Evolutionary conservation across 2,329 filamentous ascomycete genomes (phyloP).

Genomic region (Colletotrichum viniferum): DNA sequence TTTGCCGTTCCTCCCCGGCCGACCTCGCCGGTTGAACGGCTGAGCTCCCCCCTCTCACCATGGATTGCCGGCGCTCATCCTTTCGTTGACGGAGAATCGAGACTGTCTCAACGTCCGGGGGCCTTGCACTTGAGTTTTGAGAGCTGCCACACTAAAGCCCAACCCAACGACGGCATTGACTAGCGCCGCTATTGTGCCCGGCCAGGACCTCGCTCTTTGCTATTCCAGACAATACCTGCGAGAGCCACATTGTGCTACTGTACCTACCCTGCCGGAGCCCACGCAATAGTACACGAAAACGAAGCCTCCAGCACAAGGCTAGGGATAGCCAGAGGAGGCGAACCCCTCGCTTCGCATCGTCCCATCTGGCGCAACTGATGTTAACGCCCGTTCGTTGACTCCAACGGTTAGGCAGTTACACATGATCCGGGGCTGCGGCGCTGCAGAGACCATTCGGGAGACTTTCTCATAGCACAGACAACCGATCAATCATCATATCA

Average conservation of each 20-base stretch:
- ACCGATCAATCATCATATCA: not conserved
- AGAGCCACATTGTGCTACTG: not conserved
- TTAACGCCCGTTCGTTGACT: not conserved
- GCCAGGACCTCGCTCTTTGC: not conserved
- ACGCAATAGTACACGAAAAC: not conserved
- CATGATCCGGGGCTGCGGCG: not conserved
- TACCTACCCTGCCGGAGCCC: not conserved
- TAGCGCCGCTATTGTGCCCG: not conserved
- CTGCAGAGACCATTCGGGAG: not conserved
- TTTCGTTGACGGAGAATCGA: not conserved
- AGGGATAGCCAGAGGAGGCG: not conserved
- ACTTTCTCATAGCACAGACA: not conserved
- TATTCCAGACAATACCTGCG: not conserved
- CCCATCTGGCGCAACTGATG: not conserved
- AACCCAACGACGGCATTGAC: not conserved
- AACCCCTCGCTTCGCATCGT: not conserved
- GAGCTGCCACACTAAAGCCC: not conserved
- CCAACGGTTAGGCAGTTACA: not conserved
- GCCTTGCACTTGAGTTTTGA: not conserved
- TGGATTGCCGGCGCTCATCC: not conserved
- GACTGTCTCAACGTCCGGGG: slow-evolving; percentile 4
- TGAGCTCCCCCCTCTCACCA: slow-evolving; percentile 9
- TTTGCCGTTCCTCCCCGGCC: slow-evolving; percentile 8
- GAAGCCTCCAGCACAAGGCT: not conserved
- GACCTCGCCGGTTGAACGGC: slow-evolving; percentile 12